A percentile compares a stretch with the other conserved stretches of the same genome.
phyloP scores from a whole-genome alignment of 176 grass and related monocot species.

The Melocanna baccifera region DNA sequence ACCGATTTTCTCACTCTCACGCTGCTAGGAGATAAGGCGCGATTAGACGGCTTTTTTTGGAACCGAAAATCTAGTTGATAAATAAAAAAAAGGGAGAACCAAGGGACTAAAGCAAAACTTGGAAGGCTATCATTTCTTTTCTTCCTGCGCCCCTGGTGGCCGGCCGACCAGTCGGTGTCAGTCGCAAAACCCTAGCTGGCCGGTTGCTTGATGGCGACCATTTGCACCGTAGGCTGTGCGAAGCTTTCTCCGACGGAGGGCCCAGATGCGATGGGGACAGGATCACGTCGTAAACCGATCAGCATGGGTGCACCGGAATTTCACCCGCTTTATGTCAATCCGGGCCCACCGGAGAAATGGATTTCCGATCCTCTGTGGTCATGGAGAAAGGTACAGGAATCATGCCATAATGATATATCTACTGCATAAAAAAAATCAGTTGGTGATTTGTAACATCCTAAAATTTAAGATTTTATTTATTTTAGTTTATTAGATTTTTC shows the following conservation, averaged over 20 bases:
- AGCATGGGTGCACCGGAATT: conserved; percentile 24
- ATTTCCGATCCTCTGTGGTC: neutral
- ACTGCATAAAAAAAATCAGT: too few species aligned
- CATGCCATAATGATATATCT: neutral
- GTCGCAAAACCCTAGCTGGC: conserved; percentile 16
- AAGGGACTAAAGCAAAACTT: neutral
- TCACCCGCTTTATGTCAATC: neutral
- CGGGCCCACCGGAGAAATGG: conserved; percentile 14
- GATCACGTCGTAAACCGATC: neutral
- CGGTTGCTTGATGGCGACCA: conserved; percentile 29
- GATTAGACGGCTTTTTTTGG: neutral
- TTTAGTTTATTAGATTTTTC: too few species aligned
- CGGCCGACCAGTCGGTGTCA: neutral
- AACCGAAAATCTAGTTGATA: neutral
- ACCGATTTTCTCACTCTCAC: too few species aligned
- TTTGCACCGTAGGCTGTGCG: neutral
- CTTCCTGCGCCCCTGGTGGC: neutral
- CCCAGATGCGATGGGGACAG: conserved; percentile 11
- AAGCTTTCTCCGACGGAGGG: conserved; percentile 10
- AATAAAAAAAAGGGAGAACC: neutral
- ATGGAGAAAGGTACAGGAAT: neutral
- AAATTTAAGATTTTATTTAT: too few species aligned
- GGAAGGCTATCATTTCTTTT: neutral
- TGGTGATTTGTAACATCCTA: too few species aligned
- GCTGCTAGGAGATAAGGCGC: neutral